Evolutionary conservation across 2,329 filamentous ascomycete genomes (phyloP).

Genomic region (Penicillium fuscoglaucum): DNA sequence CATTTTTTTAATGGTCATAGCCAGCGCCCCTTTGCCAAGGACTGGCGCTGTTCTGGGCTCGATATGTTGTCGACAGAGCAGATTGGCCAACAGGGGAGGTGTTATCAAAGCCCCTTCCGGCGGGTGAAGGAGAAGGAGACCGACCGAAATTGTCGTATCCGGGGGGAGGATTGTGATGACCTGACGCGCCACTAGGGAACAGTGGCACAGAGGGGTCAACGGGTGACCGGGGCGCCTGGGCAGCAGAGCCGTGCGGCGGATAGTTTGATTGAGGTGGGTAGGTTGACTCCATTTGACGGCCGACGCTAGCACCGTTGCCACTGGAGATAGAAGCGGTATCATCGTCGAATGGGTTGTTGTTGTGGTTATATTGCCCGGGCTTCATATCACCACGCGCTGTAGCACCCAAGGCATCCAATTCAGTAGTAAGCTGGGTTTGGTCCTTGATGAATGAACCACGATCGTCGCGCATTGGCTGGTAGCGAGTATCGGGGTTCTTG

Average conservation of each 20-base stretch:
- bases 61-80: conserved; percentile 33
- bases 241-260: conserved; percentile 32
- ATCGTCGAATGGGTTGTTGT: conserved; percentile 65
- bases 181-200: conserved; percentile 46
- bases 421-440: conserved; percentile 79
- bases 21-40: conserved; percentile 67
- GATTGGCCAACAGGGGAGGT: conserved; percentile 36
- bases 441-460: conserved; percentile 98
- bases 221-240: conserved; percentile 50
- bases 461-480: conserved; percentile 96
- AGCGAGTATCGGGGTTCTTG: conserved; percentile 91
- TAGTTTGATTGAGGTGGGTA: conserved; percentile 26
- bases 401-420: conserved; percentile 84
- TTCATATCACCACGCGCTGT: conserved; percentile 81
- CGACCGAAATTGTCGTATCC: conserved; percentile 36
- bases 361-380: conserved; percentile 54
- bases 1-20: conserved; percentile 55
- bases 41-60: conserved; percentile 56
- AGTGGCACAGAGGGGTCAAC: conserved; percentile 49
- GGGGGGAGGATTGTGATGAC: conserved; percentile 43
- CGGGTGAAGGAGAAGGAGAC: conserved; percentile 38
- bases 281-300: conserved; percentile 40
- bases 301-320: conserved; percentile 49
- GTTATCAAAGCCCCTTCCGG: conserved; percentile 34
- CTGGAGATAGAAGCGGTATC: conserved; percentile 69